phyloP scores from a whole-genome alignment of 164 flowering plant species.

The Stephania cephalantha region DNA sequence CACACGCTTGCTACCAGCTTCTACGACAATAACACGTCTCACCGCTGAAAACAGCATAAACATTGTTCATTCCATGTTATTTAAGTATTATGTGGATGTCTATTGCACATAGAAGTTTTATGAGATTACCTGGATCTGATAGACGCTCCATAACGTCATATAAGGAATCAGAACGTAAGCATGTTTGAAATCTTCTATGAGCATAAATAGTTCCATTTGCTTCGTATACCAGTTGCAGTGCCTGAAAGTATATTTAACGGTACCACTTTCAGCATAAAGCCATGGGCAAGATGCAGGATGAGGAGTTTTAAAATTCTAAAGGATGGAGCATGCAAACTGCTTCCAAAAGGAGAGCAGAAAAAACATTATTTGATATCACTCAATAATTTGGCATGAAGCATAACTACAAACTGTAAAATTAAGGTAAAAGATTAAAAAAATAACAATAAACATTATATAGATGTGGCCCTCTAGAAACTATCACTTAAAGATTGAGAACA shows the following conservation, averaged over 20 bases:
- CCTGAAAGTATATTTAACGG: conserved; percentile 26
- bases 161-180: conserved; percentile 50
- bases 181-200: conserved; percentile 46
- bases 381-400: background rate
- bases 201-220: conserved; percentile 30
- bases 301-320: background rate
- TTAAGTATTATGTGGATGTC: background rate
- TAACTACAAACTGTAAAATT: too few relatives aligned
- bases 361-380: background rate
- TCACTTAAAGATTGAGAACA: too few relatives aligned
- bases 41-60: conserved; percentile 31
- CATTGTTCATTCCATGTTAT: background rate
- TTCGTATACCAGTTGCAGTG: conserved; percentile 46
- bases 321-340: background rate
- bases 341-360: background rate
- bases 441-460: too few relatives aligned
- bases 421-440: too few relatives aligned
- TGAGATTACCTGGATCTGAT: conserved; percentile 41
- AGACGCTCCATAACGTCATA: conserved; percentile 56
- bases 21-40: conserved; percentile 44
- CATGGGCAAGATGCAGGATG: background rate
- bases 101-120: background rate
- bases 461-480: too few relatives aligned
- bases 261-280: background rate
- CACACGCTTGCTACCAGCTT: conserved; percentile 54